Evolutionary conservation across 768 basidiomycete species (phyloP).

Genomic region (Leccinum fibrillosum): DNA sequence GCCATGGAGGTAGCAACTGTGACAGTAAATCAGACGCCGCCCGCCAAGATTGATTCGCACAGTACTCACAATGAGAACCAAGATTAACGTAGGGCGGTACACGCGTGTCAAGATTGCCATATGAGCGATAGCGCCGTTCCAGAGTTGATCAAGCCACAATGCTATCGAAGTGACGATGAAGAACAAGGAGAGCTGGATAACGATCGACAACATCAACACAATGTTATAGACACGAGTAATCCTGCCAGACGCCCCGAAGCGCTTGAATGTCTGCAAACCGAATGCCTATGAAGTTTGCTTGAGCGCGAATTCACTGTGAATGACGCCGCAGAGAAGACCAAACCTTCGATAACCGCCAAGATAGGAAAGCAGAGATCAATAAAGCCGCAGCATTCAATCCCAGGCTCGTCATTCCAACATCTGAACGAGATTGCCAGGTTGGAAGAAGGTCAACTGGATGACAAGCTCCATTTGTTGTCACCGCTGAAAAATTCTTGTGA

Average conservation of each 20-base stretch:
- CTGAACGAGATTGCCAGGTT: slow-evolving; percentile 52
- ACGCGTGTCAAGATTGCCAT: slow-evolving; percentile 41
- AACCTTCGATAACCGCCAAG: slow-evolving; percentile 76
- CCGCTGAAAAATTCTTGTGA: slow-evolving; percentile 48
- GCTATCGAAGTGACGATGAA: slow-evolving; percentile 69
- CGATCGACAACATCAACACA: slow-evolving; percentile 65
- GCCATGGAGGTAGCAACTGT: slow-evolving; percentile 68
- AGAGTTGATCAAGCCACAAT: slow-evolving; percentile 76
- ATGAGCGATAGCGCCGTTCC: slow-evolving; percentile 60
- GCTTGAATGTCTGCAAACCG: slow-evolving; percentile 88
- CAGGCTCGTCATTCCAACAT: slow-evolving; percentile 63
- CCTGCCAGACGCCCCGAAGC: slow-evolving; percentile 69
- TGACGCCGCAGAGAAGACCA: background rate
- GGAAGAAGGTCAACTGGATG: slow-evolving; percentile 51
- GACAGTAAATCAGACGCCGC: background rate
- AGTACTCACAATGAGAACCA: slow-evolving; percentile 56
- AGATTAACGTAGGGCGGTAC: slow-evolving; percentile 55
- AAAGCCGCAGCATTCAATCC: slow-evolving; percentile 60
- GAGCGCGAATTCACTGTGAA: background rate
- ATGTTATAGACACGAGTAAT: slow-evolving; percentile 77
- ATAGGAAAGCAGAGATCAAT: slow-evolving; percentile 58
- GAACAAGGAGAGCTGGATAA: slow-evolving; percentile 74
- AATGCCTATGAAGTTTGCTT: slow-evolving; percentile 44
- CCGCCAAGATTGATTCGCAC: background rate
- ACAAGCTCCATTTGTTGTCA: slow-evolving; percentile 68